These are phyloP conservation scores for Jackrogersella minutella DNA, from an alignment of 495 filamentous ascomycete species.

Conservation along the genomic window DNA sequence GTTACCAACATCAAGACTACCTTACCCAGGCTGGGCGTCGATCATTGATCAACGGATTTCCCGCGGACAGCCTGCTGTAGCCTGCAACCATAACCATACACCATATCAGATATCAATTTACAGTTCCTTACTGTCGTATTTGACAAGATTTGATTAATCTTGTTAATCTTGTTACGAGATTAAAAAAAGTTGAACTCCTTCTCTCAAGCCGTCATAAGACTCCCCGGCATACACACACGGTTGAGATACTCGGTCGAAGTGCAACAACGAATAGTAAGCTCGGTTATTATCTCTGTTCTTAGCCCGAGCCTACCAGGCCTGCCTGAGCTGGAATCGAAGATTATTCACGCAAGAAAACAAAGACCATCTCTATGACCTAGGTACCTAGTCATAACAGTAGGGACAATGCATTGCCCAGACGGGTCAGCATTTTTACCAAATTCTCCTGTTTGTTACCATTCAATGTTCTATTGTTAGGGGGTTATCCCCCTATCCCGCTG, in stretches of 20 bases:
- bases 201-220: slow-evolving; percentile 4
- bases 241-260: slow-evolving; percentile 21
- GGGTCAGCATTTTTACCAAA: slow-evolving; percentile 29
- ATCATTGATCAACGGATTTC: slow-evolving; percentile 34
- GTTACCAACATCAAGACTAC: slow-evolving; percentile 15
- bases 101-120: slow-evolving; percentile 15
- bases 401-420: slow-evolving; percentile 31
- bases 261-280: slow-evolving; percentile 38
- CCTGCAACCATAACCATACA: background rate
- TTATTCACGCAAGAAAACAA: background rate
- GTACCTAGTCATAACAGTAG: background rate
- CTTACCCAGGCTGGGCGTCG: slow-evolving; percentile 38
- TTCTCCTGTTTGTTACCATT: slow-evolving; percentile 36
- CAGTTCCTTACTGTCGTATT: slow-evolving; percentile 20
- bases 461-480: slow-evolving; percentile 25
- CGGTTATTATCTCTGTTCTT: slow-evolving; percentile 27
- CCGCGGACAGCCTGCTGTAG: slow-evolving; percentile 17
- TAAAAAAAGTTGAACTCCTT: slow-evolving; percentile 17
- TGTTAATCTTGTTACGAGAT: slow-evolving; percentile 39
- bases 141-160: slow-evolving; percentile 34
- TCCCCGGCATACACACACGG: slow-evolving; percentile 6
- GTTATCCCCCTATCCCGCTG: slow-evolving; percentile 3
- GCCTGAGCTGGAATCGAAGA: slow-evolving; percentile 7
- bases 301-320: slow-evolving; percentile 18
- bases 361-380: slow-evolving; percentile 7